Evolutionary conservation across 306 rosid genomes (phyloP), one percentile per base, ranked within the genome.

Genomic region (Notholithocarpus densiflorus): DNA sequence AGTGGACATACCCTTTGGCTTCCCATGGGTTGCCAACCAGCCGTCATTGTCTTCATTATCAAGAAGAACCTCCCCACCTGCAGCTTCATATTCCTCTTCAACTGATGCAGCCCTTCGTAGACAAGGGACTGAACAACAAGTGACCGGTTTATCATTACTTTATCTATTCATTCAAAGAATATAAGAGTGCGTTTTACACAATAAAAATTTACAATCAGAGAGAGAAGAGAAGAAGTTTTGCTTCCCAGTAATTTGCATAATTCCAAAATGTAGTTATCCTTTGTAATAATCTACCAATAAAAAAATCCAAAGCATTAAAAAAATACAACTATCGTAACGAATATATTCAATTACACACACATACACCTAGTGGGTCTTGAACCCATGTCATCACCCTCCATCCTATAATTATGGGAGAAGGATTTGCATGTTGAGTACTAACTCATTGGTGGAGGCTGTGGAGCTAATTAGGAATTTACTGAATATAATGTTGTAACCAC

Each of bases 1-100:
- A 40, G 75, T 27, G 79, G 68, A 68, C 55, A 17, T 64, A 90
- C 97, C 98, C 84, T 90, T 95, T 24, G 99, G 99, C 86, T 88
- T 91, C 75, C 98, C 97, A 48, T 95, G 98, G 66, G 98, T 92
- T 71, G 98, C 98, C 84, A 95, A 80, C 98, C 98, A 95, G 52
- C 98, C 98, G 82, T 95, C 97, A 75, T 89, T 87, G 71, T 94
- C 98, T 83, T 92, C 98, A 70, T 90, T 87, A 75, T 95, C 99
- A 75, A 95, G 87, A 71, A 95, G 88, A 87, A 95, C 92, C 84
- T 92, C 98, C 73, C 89, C 93, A 60, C 98, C 98, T 6, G 98
- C 87, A 75, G 99, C 99, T 88, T 95, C 99, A 62, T 95, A 95
- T 75, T 95, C 99, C 86, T 93, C 99, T 87, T 91, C 98, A 51